Base-by-base conservation (phyloP, 1,284 basidiomycete species). In the Neotropicomus parvogracilis region DNA sequence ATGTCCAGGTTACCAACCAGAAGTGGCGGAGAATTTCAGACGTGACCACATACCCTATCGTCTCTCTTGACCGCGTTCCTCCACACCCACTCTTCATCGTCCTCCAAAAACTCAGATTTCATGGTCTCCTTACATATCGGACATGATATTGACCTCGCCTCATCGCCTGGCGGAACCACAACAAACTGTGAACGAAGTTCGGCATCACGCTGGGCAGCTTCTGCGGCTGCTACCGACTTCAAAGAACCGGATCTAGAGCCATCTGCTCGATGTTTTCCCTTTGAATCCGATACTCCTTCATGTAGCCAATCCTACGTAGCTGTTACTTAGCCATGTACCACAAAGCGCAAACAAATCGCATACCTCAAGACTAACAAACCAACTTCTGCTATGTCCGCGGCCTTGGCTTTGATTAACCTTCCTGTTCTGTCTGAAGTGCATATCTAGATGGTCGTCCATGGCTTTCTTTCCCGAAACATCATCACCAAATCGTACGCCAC, bases 71-170 rank as follows among this genome's bases (percentile, higher is more conserved):
- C 75, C 0, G 95, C 93, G 64, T 99, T 97, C 60, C 79, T 80
- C 92, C 94, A 99, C 16, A 98, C 88, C 95, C 95, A 99, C 59
- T 98, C 97, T 71, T 99, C 97, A 54, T 97, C 94, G 47, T 97
- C 95, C 65, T 99, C 94, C 50, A 85, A 73, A 70, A 92, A 98
- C 70, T 98, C 95, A 55, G 86, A 83, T 73, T 92, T 91, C 69
- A 99, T 80, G 46, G 69, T 70, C 69, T 99, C 97, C 75, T 97
- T 97, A 81, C 97, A 99, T 54, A 99, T 92, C 14, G 93, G 93
- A 73, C 97, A 99, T 36, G 88, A 85, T 55, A 88, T 74, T 43
- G 75, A 68, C 64, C 81, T 85, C 46, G 87, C 84, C 65, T 94
- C 90, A 66, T 91, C 84, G 56, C 85, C 90, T 17, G 88, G 77